Evolutionary conservation across 345 rosid genomes (phyloP).

Genomic region (Salix suchowensis): DNA sequence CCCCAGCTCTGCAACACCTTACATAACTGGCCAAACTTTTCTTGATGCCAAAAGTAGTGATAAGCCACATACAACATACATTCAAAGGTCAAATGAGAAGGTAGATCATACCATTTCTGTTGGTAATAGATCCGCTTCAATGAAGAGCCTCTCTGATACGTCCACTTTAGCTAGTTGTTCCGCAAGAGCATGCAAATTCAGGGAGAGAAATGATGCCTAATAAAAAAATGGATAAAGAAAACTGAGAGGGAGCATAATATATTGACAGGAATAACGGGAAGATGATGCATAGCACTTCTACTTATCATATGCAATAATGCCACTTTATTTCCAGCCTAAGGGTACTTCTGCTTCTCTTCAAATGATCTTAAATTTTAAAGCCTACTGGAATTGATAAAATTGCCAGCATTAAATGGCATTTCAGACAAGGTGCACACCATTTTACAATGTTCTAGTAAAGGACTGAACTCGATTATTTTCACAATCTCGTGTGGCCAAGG

Average conservation of each 20-base stretch:
- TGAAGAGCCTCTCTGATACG: slow-evolving; percentile 58
- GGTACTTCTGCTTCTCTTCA: background rate
- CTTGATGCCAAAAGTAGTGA: background rate
- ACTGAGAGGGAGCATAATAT: background rate
- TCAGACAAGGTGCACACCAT: background rate
- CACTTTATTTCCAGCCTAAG: background rate
- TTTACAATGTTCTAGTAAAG: background rate
- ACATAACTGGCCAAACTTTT: background rate
- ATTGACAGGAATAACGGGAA: background rate
- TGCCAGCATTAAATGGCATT: background rate
- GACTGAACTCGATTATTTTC: background rate
- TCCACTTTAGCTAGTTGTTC: slow-evolving; percentile 62
- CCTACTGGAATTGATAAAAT: background rate
- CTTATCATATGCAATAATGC: background rate
- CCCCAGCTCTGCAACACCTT: background rate
- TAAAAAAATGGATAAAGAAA: slow-evolving; percentile 1
- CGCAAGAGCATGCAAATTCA: slow-evolving; percentile 59
- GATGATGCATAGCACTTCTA: background rate
- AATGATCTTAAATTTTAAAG: background rate
- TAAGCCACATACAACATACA: background rate
- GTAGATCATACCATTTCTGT: slow-evolving; percentile 48
- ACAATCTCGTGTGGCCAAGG: background rate
- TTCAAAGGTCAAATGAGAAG: background rate
- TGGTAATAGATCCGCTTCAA: slow-evolving; percentile 67
- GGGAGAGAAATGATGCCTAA: slow-evolving; percentile 62